Evolutionary conservation across 148 eudicot species (phyloP), one percentile per base, ranked within the genome.

Genomic region (Cornus suecica): DNA sequence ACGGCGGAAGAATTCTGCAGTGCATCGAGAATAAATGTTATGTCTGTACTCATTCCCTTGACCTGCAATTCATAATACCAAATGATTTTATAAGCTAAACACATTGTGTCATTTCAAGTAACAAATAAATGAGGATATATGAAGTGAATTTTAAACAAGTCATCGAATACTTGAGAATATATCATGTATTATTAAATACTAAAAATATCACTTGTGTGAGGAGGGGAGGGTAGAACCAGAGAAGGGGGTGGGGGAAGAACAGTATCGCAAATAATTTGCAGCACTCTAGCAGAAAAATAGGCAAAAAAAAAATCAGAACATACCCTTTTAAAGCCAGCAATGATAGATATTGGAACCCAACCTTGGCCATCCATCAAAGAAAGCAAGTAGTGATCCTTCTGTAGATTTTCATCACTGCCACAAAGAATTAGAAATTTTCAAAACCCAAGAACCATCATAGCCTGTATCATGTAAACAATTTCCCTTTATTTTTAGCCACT

Each of bases 271-370:
- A 13, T 42, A 16, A 51, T 71, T 27, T 71, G 37, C 34, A 37
- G 42, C 42, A 37, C 9, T 37, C 42, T 37, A 37, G 42, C 42
- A 37, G 7, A 37, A 37, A 37, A 37, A 52, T 18, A 8, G 1
- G 11, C 60, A 29, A 28, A 67, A 68, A n/a, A n/a, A n/a, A n/a
- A n/a, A n/a, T 61, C 30, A 31, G 62, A 77, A 69, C 80, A 72
- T 91, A 95, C 99, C 94, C 99, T 88, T 70, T 91, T 92, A 48
- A 95, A 95, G 75, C 85, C 93, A 20, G 99, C 97, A 76, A 95
- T 91, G 20, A 66, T 78, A 48, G 90, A 82, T 72, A 95, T 83
- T 25, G 93, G 86, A 78, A 92, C 97, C 97, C 99, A 95, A 81
- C 99, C 99, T 79, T 95, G 83, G 56, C 78, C 86, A 72, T 92